phyloP scores from a whole-genome alignment of 768 basidiomycete genomes.

The Cystobasidium onofrii region DNA sequence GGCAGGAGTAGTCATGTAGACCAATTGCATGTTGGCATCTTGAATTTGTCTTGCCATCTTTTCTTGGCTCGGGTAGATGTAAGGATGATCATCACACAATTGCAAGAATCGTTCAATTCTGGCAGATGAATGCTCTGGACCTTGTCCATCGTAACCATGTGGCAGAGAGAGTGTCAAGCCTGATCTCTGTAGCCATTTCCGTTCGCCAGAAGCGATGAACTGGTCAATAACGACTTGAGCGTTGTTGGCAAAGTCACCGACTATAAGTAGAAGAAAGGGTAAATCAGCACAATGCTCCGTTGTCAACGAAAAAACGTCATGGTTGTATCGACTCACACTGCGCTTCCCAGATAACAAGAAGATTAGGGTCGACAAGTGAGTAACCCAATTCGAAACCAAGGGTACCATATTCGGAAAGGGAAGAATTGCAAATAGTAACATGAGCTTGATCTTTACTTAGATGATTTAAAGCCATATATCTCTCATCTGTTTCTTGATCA shows the following conservation, averaged over 20 bases:
- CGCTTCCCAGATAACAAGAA: constrained; percentile 94
- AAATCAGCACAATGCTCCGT: neutral
- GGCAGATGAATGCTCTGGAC: constrained; percentile 94
- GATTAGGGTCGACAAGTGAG: constrained; percentile 88
- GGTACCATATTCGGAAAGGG: constrained; percentile 84
- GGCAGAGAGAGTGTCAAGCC: constrained; percentile 64
- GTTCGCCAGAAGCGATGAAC: constrained; percentile 92
- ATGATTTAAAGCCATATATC: constrained; percentile 81
- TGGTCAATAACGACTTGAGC: constrained; percentile 98
- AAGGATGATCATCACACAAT: constrained; percentile 92
- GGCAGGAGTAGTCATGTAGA: constrained; percentile 83
- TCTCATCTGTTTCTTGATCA: constrained; percentile 84
- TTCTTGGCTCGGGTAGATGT: constrained; percentile 74
- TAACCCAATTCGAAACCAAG: constrained; percentile 98
- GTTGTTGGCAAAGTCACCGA: constrained; percentile 96
- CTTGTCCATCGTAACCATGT: constrained; percentile 97
- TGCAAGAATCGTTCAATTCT: constrained; percentile 94
- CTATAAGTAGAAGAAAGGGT: constrained; percentile 32
- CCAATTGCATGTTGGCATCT: constrained; percentile 99
- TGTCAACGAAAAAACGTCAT: neutral
- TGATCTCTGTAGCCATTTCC: constrained; percentile 92
- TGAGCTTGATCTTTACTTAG: constrained; percentile 78
- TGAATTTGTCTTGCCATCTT: constrained; percentile 93
- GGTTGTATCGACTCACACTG: constrained; percentile 53
- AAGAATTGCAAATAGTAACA: constrained; percentile 94